Percentiles rank a stretch among this genome's conserved stretches.
Evolutionary conservation across 2,329 filamentous ascomycete species (phyloP).

Genomic region (Dactylellina haptotyla): DNA sequence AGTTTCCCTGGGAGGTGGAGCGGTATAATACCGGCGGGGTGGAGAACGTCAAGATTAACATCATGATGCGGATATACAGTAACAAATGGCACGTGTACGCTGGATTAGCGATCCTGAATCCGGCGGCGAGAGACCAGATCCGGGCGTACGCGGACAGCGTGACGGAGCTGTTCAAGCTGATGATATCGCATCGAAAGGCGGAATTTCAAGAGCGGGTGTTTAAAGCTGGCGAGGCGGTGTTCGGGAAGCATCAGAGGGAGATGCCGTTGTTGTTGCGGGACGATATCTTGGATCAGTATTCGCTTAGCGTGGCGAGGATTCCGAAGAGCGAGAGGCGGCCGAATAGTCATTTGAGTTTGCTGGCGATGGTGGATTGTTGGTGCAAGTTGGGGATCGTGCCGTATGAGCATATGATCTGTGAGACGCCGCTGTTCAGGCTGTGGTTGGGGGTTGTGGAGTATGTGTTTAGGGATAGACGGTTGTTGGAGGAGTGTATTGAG

Average conservation of each 20-base stretch:
- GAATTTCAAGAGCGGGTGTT: conserved; percentile 81
- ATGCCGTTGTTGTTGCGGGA: conserved; percentile 78
- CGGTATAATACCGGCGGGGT: conserved; percentile 91
- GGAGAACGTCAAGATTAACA: conserved; percentile 99
- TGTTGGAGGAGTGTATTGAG: conserved; percentile 84
- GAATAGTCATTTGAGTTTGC: conserved; percentile 91
- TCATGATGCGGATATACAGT: conserved; percentile 94
- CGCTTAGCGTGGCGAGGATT: conserved; percentile 72
- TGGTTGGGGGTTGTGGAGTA: conserved; percentile 98
- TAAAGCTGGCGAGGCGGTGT: conserved; percentile 79
- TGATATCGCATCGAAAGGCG: conserved; percentile 83
- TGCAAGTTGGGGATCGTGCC: conserved; percentile 90
- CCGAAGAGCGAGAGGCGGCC: conserved; percentile 73
- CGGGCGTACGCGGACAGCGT: conserved; percentile 91
- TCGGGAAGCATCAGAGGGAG: conserved; percentile 65
- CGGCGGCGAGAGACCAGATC: conserved; percentile 89
- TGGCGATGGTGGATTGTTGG: conserved; percentile 99
- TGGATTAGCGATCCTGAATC: conserved; percentile 94
- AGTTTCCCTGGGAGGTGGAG: conserved; percentile 97
- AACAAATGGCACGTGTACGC: conserved; percentile 99
- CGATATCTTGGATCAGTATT: conserved; percentile 87
- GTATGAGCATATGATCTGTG: conserved; percentile 99
- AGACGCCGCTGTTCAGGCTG: conserved; percentile 93
- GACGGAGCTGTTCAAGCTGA: conserved; percentile 93
- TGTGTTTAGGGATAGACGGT: conserved; percentile 81